Conservation (phyloP, 225 moss, liverwort and hornwort genomes). For the Lunularia cruciata region DNA sequence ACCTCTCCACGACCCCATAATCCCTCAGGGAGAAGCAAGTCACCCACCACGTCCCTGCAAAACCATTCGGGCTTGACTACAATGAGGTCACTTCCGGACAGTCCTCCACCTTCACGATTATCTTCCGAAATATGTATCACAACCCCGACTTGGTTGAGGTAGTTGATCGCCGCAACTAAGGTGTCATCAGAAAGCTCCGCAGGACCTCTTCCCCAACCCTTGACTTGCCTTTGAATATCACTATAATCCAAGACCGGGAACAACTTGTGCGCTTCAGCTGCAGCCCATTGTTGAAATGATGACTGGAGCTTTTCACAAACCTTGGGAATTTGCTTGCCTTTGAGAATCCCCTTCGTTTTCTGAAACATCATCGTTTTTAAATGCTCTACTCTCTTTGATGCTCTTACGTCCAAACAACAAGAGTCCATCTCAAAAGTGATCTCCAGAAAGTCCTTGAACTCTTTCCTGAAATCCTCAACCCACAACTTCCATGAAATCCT, state of each 20-base stretch:
- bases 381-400: neutral
- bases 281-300: neutral
- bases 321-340: neutral
- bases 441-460: neutral
- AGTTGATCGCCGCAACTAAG: neutral
- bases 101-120: too few relatives aligned
- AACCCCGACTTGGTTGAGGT: neutral
- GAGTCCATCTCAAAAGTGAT: neutral
- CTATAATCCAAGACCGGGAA: neutral
- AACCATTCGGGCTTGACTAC: constrained; percentile 9
- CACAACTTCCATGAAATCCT: neutral
- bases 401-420: neutral
- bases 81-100: neutral
- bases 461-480: neutral
- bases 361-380: neutral
- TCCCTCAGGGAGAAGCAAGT: neutral
- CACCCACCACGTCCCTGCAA: neutral
- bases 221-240: neutral
- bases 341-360: neutral
- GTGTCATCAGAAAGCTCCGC: neutral
- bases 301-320: neutral
- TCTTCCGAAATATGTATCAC: neutral
- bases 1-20: neutral
- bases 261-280: neutral
- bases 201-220: neutral